Conservation (phyloP, 192 early-diverging fungal genomes). For the Coemansia sp. region DNA sequence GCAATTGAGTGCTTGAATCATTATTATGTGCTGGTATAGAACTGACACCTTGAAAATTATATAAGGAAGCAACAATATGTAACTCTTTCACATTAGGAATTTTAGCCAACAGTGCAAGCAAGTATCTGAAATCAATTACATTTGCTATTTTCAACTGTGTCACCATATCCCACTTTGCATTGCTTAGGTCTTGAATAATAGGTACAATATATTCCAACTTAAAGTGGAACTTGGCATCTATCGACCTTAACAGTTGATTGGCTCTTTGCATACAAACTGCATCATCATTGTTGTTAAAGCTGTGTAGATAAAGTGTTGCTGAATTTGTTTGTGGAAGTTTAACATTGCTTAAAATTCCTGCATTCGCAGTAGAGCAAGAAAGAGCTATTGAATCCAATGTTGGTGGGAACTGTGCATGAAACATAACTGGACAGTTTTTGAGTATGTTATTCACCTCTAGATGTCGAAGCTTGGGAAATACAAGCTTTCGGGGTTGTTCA, state of each 20-base stretch:
- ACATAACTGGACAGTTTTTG: slow-evolving; percentile 7
- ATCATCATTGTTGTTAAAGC: not conserved
- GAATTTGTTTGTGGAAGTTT: not conserved
- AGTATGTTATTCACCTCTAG: not conserved
- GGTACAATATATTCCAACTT: not conserved
- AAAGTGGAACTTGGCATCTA: not conserved
- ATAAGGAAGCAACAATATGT: not conserved
- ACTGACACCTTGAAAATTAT: not conserved
- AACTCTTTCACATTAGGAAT: not conserved
- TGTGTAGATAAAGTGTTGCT: not conserved
- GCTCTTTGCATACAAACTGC: not conserved
- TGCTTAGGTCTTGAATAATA: not conserved
- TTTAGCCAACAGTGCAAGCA: not conserved
- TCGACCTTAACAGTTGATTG: not conserved
- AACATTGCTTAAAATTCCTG: not conserved
- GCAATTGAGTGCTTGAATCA: not conserved
- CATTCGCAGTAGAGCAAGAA: not conserved
- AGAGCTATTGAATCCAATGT: not conserved
- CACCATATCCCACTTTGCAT: not conserved
- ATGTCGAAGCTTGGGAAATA: slow-evolving; percentile 5
- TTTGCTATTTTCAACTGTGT: not conserved
- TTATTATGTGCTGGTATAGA: not conserved
- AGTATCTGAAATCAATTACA: not conserved
- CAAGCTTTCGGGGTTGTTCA: not conserved
- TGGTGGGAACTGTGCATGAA: slow-evolving; percentile 1